Conservation (phyloP, 257 asterid genomes). For the Solanum ossicruentum region DNA sequence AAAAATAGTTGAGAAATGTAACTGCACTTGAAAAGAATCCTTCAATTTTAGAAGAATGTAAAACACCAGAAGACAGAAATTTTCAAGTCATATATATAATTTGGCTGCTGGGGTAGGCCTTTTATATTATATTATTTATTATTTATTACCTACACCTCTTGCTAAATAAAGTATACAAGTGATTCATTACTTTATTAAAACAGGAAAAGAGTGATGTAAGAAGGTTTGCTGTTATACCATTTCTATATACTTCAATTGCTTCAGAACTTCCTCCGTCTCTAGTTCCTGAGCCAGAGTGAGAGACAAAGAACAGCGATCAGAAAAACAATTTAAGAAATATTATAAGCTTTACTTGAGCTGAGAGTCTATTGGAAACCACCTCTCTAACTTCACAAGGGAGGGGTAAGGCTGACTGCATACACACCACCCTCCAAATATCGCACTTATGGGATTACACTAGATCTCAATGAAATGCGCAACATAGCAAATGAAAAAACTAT, state of each 20-base stretch:
- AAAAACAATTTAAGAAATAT: neutral
- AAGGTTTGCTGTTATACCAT: conserved; percentile 34
- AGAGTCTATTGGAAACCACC: neutral
- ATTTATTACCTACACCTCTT: neutral
- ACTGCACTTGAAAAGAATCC: neutral
- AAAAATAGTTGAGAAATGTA: neutral
- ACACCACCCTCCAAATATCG: neutral
- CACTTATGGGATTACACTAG: neutral
- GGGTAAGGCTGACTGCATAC: neutral
- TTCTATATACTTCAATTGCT: conserved; percentile 70
- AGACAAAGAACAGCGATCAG: neutral
- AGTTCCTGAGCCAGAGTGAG: conserved; percentile 52
- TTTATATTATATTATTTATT: neutral
- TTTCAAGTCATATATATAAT: neutral
- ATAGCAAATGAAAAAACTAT: neutral
- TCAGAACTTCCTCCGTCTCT: conserved; percentile 64
- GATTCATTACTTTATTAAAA: neutral
- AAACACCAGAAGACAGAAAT: neutral
- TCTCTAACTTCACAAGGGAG: neutral
- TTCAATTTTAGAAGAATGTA: neutral
- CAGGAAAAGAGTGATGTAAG: neutral
- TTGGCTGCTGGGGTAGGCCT: neutral
- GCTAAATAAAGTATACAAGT: conserved; percentile 1
- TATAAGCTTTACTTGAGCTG: neutral
- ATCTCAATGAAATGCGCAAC: neutral